Evolutionary conservation across 2,329 filamentous ascomycete species (phyloP).

Genomic region (Chrysoporthe deuterocubensis): DNA sequence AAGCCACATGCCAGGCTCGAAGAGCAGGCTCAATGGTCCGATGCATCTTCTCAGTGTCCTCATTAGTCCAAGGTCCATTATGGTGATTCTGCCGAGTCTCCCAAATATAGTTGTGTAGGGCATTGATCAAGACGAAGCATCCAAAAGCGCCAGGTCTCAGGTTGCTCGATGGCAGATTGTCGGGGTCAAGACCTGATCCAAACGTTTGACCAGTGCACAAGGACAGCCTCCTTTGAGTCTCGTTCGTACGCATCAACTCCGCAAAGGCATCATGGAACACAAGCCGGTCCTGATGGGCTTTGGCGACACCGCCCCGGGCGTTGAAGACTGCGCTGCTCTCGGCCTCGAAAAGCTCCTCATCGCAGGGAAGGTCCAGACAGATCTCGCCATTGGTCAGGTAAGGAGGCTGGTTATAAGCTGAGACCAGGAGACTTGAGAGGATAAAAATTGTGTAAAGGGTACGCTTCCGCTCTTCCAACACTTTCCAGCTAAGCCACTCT

Average conservation of each 20-base stretch:
- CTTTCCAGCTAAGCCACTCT: constrained; percentile 92
- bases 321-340: constrained; percentile 83
- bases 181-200: constrained; percentile 48
- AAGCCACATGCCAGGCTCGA: constrained; percentile 91
- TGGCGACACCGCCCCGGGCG: constrained; percentile 72
- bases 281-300: constrained; percentile 70
- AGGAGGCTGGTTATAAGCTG: constrained; percentile 90
- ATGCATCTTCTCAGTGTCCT: constrained; percentile 96
- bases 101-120: constrained; percentile 98
- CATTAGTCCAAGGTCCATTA: constrained; percentile 84
- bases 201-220: constrained; percentile 47
- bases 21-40: constrained; percentile 91
- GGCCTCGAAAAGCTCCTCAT: constrained; percentile 88
- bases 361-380: constrained; percentile 83
- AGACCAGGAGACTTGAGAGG: constrained; percentile 86
- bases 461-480: constrained; percentile 85
- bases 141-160: constrained; percentile 88
- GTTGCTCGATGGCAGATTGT: constrained; percentile 62
- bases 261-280: constrained; percentile 84
- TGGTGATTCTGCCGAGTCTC: constrained; percentile 91
- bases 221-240: constrained; percentile 58
- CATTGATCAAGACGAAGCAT: constrained; percentile 88
- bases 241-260: constrained; percentile 77
- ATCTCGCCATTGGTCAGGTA: constrained; percentile 95
- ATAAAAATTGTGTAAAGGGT: constrained; percentile 91